Evolutionary conservation across 495 filamentous ascomycete genomes (phyloP).

Genomic region (Penicillium crystallinum): DNA sequence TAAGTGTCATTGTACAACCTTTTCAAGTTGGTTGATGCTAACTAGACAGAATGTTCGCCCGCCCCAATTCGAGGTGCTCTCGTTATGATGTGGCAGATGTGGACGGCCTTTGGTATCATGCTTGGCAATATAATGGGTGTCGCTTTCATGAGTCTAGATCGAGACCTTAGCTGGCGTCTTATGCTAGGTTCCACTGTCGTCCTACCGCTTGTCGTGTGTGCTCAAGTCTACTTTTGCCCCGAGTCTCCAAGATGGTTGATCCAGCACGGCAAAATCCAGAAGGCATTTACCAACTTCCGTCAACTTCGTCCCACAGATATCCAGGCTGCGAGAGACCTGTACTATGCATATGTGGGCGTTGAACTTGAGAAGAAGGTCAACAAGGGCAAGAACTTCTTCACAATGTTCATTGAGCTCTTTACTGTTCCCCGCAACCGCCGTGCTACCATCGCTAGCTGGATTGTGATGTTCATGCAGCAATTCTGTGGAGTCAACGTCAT

Average conservation of each 20-base stretch:
- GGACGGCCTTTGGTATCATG: conserved; percentile 78
- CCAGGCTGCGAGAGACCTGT: conserved; percentile 50
- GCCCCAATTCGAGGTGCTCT: conserved; percentile 53
- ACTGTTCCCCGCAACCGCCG: conserved; percentile 50
- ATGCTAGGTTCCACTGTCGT: conserved; percentile 46
- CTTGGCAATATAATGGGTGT: conserved; percentile 68
- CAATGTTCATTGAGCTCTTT: conserved; percentile 49
- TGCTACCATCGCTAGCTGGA: conserved; percentile 47
- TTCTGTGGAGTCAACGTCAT: conserved; percentile 52
- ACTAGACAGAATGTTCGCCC: conserved; percentile 44
- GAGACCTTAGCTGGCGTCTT: conserved; percentile 41
- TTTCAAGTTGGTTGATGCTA: neutral
- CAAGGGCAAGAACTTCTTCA: conserved; percentile 42
- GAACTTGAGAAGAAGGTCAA: conserved; percentile 42
- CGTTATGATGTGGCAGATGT: conserved; percentile 62
- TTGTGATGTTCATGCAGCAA: conserved; percentile 50
- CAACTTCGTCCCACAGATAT: conserved; percentile 41
- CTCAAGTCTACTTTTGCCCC: conserved; percentile 55
- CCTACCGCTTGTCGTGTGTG: conserved; percentile 37
- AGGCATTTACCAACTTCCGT: conserved; percentile 42
- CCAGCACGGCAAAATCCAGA: conserved; percentile 45
- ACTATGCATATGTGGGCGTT: conserved; percentile 48
- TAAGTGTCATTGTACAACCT: neutral
- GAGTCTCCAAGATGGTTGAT: conserved; percentile 67
- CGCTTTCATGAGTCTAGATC: conserved; percentile 48